These are phyloP conservation scores for Hirsutella thompsonii DNA, from an alignment of 2,329 filamentous ascomycete species.

Conservation along the genomic window DNA sequence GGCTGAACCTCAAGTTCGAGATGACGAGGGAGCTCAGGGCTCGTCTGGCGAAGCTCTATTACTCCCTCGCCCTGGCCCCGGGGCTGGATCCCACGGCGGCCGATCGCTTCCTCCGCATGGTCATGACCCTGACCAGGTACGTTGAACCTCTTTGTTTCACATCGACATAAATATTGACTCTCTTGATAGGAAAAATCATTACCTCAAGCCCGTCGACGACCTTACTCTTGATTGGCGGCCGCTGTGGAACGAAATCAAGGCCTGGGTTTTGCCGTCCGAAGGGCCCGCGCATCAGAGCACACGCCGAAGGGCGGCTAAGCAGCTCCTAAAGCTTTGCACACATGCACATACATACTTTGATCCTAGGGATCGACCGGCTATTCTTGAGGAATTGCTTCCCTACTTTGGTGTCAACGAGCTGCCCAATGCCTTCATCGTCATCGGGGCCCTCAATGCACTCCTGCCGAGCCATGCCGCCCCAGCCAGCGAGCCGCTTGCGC, in stretches of 20 bases:
- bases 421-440: constrained; percentile 86
- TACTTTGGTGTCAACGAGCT: constrained; percentile 92
- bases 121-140: constrained; percentile 88
- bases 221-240: constrained; percentile 88
- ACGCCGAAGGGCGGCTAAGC: constrained; percentile 43
- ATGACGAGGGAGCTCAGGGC: constrained; percentile 74
- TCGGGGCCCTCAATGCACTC: constrained; percentile 73
- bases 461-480: constrained; percentile 75
- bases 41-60: constrained; percentile 81
- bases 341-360: constrained; percentile 91
- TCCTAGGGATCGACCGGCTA: constrained; percentile 67
- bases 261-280: constrained; percentile 77
- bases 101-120: constrained; percentile 93
- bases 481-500: constrained; percentile 57
- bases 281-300: constrained; percentile 51
- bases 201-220: constrained; percentile 81
- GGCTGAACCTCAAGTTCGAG: constrained; percentile 96
- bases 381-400: constrained; percentile 67
- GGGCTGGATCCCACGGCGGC: constrained; percentile 71
- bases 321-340: constrained; percentile 75
- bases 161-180: constrained; percentile 1
- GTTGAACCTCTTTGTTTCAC: constrained; percentile 15
- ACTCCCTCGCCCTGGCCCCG: constrained; percentile 81
- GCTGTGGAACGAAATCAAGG: constrained; percentile 84
- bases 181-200: constrained; percentile 69